phyloP scores from a whole-genome alignment of 2,329 filamentous ascomycete species.

The Ophiostoma montium region DNA sequence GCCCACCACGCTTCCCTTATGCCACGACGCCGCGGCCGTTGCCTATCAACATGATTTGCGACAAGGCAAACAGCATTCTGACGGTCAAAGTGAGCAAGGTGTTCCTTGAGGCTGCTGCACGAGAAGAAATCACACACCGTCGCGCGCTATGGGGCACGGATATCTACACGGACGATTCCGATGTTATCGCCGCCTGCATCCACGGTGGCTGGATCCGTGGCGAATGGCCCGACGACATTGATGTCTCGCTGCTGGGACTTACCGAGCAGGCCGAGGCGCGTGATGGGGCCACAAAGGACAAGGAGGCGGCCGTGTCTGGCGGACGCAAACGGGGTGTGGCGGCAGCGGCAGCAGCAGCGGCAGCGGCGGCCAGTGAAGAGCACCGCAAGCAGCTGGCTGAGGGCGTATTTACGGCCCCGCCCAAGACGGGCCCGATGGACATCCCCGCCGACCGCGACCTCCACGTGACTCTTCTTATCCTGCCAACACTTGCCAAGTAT shows the following conservation, averaged over 20 bases:
- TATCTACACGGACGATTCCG: conserved; percentile 91
- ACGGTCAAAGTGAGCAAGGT: conserved; percentile 76
- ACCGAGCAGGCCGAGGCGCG: conserved; percentile 23
- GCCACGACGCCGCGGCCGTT: conserved; percentile 52
- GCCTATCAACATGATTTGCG: conserved; percentile 56
- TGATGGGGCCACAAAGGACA: conserved; percentile 1
- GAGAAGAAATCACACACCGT: conserved; percentile 72
- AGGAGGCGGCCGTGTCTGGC: not conserved
- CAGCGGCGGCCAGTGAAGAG: not conserved
- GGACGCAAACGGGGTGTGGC: not conserved
- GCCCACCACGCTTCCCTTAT: conserved; percentile 21
- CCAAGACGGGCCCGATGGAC: conserved; percentile 44
- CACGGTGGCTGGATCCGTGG: conserved; percentile 87
- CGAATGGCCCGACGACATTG: conserved; percentile 69
- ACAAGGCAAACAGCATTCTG: conserved; percentile 77
- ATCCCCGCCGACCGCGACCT: conserved; percentile 60
- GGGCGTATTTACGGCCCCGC: conserved; percentile 37
- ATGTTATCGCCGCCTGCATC: conserved; percentile 82
- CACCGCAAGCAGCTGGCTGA: conserved; percentile 17
- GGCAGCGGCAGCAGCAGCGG: not conserved
- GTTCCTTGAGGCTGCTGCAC: conserved; percentile 53
- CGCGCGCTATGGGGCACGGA: conserved; percentile 85
- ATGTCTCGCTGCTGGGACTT: conserved; percentile 50
- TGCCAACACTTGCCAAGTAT: conserved; percentile 69
- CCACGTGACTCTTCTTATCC: conserved; percentile 72